Evolutionary conservation across 495 filamentous ascomycete species (phyloP).

Genomic region (Penicillium macrosclerotiorum): DNA sequence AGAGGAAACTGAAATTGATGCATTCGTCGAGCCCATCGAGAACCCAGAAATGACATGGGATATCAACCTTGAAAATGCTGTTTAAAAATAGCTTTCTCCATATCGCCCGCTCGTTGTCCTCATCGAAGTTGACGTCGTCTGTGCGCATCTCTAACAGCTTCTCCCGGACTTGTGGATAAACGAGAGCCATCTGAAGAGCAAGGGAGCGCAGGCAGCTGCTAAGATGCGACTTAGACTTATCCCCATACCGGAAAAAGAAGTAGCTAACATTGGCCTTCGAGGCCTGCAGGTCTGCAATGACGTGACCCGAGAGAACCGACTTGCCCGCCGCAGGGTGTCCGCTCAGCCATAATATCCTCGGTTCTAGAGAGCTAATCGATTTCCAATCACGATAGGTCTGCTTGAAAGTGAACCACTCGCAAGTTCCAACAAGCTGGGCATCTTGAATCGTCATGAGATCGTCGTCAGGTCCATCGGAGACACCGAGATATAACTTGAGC

Average conservation of each 20-base stretch:
- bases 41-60: constrained; percentile 35
- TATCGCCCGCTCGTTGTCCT: constrained; percentile 23
- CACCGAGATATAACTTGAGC: constrained; percentile 21
- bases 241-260: constrained; percentile 25
- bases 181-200: constrained; percentile 38
- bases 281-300: not conserved
- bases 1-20: constrained; percentile 14
- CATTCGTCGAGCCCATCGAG: constrained; percentile 46
- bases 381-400: constrained; percentile 27
- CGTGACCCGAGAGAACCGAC: not conserved
- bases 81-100: constrained; percentile 41
- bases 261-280: constrained; percentile 7
- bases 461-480: constrained; percentile 21
- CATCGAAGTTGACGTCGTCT: constrained; percentile 20
- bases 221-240: constrained; percentile 24
- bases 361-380: constrained; percentile 12
- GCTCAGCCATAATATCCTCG: constrained; percentile 11
- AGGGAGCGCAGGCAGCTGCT: constrained; percentile 30
- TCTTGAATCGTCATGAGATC: constrained; percentile 39
- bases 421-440: constrained; percentile 32
- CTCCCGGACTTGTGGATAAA: constrained; percentile 14
- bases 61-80: constrained; percentile 21
- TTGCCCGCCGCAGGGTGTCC: not conserved
- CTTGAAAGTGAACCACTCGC: constrained; percentile 27
- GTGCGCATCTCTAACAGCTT: constrained; percentile 21